phyloP scores from a whole-genome alignment of 1,284 basidiomycete species.

The Ustilago cynodontis region DNA sequence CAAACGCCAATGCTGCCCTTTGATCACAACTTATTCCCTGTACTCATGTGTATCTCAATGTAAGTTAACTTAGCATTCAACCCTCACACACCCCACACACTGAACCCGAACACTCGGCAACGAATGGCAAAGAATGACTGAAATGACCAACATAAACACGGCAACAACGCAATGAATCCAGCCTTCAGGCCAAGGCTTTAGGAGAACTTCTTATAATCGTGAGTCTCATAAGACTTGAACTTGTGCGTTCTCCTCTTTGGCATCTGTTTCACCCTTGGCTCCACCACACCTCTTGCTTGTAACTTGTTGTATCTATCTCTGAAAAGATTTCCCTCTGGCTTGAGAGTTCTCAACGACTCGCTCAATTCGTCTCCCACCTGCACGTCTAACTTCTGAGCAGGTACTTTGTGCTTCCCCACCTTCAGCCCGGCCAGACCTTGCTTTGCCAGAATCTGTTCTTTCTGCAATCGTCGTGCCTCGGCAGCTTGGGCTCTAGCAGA shows the following conservation, averaged over 20 bases:
- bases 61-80: no score
- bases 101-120: neutral
- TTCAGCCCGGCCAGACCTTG: conserved; percentile 54
- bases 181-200: neutral
- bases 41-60: neutral
- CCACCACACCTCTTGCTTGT: conserved; percentile 82
- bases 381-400: conserved; percentile 74
- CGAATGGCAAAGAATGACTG: neutral
- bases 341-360: conserved; percentile 85
- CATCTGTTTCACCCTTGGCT: conserved; percentile 74
- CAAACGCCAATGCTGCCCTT: neutral
- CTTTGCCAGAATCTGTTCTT: conserved; percentile 30
- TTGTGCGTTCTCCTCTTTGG: conserved; percentile 27
- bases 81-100: neutral
- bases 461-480: conserved; percentile 34
- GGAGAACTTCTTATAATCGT: conserved; percentile 56
- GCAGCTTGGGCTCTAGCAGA: conserved; percentile 36
- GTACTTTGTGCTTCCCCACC: conserved; percentile 55
- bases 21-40: neutral
- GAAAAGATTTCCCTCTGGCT: conserved; percentile 94
- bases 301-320: conserved; percentile 85
- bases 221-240: conserved; percentile 46
- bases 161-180: neutral
- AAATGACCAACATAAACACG: neutral
- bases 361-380: conserved; percentile 91